Conservation (phyloP, 164 flowering plant genomes). For the Euptelea pleiosperma region DNA sequence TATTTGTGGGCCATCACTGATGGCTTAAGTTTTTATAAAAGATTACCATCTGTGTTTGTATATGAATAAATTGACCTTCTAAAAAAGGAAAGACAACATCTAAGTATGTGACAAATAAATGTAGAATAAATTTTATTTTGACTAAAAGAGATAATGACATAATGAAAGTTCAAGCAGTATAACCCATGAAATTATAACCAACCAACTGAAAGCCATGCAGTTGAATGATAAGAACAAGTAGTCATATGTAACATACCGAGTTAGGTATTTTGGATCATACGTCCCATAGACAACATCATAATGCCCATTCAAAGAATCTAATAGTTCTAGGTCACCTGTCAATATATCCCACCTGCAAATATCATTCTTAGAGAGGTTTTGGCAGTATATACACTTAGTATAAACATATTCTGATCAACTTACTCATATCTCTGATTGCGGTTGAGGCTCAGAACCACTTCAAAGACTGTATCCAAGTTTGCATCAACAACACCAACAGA, state of each 20-base stretch:
- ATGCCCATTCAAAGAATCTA: slow-evolving; percentile 78
- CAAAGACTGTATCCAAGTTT: slow-evolving; percentile 79
- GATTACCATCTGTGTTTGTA: no score
- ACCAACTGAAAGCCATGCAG: background rate
- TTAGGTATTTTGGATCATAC: slow-evolving; percentile 58
- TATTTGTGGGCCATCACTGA: no score
- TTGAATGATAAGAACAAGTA: background rate
- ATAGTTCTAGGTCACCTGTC: slow-evolving; percentile 75
- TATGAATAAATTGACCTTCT: no score
- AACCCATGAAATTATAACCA: background rate
- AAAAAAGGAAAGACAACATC: background rate
- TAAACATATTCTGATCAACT: slow-evolving; percentile 21
- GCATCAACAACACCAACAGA: slow-evolving; percentile 87
- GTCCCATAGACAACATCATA: slow-evolving; percentile 82
- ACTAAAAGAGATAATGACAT: no score
- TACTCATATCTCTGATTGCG: slow-evolving; percentile 81
- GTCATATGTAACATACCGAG: slow-evolving; percentile 38
- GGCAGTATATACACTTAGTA: slow-evolving; percentile 3
- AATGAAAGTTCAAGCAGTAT: no score
- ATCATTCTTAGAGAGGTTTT: slow-evolving; percentile 25
- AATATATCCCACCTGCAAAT: slow-evolving; percentile 89
- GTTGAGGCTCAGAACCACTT: slow-evolving; percentile 64
- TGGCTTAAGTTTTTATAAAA: no score
- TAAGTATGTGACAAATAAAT: background rate
- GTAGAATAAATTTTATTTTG: no score